Base-by-base conservation (phyloP, 768 basidiomycete species). In the Pleurotus tuber-regium region DNA sequence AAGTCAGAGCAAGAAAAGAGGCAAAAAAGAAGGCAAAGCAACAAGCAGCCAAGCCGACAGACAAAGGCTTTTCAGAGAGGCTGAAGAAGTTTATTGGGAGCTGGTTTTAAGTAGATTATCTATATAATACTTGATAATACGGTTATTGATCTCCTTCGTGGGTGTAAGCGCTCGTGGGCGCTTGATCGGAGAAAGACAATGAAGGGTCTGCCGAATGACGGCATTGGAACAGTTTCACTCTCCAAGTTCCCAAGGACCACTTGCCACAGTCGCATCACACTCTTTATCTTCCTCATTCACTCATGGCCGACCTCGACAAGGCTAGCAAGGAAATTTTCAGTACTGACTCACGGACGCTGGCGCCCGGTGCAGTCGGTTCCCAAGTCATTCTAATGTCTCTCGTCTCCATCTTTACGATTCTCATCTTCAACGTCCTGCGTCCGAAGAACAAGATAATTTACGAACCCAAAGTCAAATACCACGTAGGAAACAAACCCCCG, bases 371-470 rank as follows among this genome's bases (percentile, higher is more conserved):
- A 50, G 89, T 92, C 24, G 86, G 78, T 55, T 82, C 82, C n/a
- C 89, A 92, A 66, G 82, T 88, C 38, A 75, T 74, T 35, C 73
- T 90, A 36, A 91, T 91, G 89, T 74, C 74, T 57, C 67, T 80
- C 51, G 55, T 91, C 51, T 90, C 89, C 46, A 63, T 80, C 36
- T 77, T 74, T 54, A 89, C 89, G 14, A 70, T 92, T 42, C 55
- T 91, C 39, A 70, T 78, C 31, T 98, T 98, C 73, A 95, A 93
- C 59, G 28, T 79, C 50, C 66, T 93, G 47, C 80, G 92, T 24
- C 92, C 92, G n/a, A 78, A 78, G 53, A 89, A 92, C 70, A 86
- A 84, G 87, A 75, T 82, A 53, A 78, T 89, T 39, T 92, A 92
- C 66, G 84, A 90, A 63, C 91, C 89, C 52, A 93, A 92, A 69